Evolutionary conservation across 257 asterid genomes (phyloP), one percentile per base, ranked within the genome.

Genomic region (Primulina tabacum): DNA sequence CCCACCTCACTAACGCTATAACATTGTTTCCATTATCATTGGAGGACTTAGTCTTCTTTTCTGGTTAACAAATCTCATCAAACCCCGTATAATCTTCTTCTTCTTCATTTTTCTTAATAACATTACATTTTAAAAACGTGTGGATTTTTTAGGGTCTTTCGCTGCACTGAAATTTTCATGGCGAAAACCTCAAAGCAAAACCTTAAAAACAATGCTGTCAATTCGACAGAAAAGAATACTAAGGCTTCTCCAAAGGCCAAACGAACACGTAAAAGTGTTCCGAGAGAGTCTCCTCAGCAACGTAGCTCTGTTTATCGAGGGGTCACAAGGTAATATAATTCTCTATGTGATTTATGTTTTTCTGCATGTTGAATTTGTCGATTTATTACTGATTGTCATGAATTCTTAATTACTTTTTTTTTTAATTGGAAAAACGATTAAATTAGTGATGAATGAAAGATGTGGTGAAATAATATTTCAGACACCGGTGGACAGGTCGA

Each of bases 401-500:
- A 24, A 29, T 14, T 12, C 64, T 12, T 37, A 43, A n/a, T 16
- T 66, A 34, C 60, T n/a, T 57, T 8, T 58, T 8, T 58, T 1
- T 43, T 26, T 11, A 14, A 14, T 62, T 35, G 65, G 67, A 1
- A 37, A 37, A 2, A n/a, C 60, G 73, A 71, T 32, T 21, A 70
- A 24, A 12, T 0, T 8, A 55, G 34, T 69, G 26, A 12, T 7
- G 20, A 58, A 63, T 53, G 65, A 50, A 28, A 1, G 30, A 28
- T 28, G 30, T 63, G 38, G 28, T 55, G 20, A 57, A 35, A 26
- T 43, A 50, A 56, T 52, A 32, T 66, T 76, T 60, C 79, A 93
- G 99, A 80, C 99, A 93, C 81, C 78, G 99, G 61, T 93, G 97
- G 99, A 93, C 99, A 0, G 99, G 99, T 16, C 87, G 99, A 1